A percentile compares a stretch with the other conserved stretches of the same genome.
Evolutionary conservation across 345 rosid species (phyloP).

Genomic region (Cochlearia excelsa): DNA sequence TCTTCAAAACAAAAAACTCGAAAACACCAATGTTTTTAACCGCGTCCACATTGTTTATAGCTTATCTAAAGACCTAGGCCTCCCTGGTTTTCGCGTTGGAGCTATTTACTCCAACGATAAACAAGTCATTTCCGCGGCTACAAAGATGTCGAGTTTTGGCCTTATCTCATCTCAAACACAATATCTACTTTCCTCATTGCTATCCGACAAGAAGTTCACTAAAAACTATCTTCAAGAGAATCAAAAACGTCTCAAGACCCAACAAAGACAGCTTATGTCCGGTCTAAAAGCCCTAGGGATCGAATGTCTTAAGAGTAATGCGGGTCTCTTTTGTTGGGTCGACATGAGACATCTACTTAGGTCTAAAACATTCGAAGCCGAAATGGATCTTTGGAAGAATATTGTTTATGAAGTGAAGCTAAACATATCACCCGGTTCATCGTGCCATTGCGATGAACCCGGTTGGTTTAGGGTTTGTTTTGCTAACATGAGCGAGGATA

Average conservation of each 20-base stretch:
- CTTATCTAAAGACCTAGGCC: constrained; percentile 75
- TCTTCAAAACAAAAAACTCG: constrained; percentile 39
- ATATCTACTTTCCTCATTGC: constrained; percentile 52
- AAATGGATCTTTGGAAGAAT: constrained; percentile 67
- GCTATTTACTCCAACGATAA: constrained; percentile 73
- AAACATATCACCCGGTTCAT: constrained; percentile 63
- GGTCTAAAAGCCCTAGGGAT: constrained; percentile 60
- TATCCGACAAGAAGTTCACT: constrained; percentile 63
- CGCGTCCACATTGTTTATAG: constrained; percentile 67
- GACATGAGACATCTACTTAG: constrained; percentile 65
- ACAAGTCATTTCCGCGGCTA: constrained; percentile 62
- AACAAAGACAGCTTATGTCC: constrained; percentile 46
- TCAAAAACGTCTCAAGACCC: constrained; percentile 45
- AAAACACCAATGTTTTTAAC: constrained; percentile 40
- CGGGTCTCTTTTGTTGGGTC: constrained; percentile 76
- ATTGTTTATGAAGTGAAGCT: constrained; percentile 59
- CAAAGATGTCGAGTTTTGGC: constrained; percentile 85
- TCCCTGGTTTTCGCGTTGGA: constrained; percentile 81
- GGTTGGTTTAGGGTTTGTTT: constrained; percentile 27
- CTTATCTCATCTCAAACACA: constrained; percentile 77
- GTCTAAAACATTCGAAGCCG: constrained; percentile 60
- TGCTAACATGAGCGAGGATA: constrained; percentile 37
- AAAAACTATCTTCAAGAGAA: constrained; percentile 53
- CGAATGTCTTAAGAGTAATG: constrained; percentile 55
- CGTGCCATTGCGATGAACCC: constrained; percentile 72